Percentiles rank a stretch among this genome's conserved stretches.
Evolutionary conservation across 306 rosid genomes (phyloP).

Genomic region (Myrica gale): DNA sequence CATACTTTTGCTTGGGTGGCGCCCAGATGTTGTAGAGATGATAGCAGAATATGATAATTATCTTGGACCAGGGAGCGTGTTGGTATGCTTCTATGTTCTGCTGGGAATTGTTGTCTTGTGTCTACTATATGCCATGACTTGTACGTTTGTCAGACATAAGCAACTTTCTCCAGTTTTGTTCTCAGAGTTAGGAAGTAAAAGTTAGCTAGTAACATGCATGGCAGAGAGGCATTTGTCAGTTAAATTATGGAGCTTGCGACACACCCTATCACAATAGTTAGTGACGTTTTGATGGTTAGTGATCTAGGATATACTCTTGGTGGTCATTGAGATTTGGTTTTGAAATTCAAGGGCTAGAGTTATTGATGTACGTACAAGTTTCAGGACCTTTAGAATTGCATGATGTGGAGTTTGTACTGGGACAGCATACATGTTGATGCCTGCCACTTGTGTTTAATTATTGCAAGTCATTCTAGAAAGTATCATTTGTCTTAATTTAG

Average conservation of each 20-base stretch:
- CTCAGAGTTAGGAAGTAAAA: conserved; percentile 1
- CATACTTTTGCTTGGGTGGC: conserved; percentile 94
- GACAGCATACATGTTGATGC: too few relatives aligned
- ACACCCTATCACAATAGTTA: not conserved
- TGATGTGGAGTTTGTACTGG: too few relatives aligned
- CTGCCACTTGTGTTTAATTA: not conserved
- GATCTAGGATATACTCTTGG: not conserved
- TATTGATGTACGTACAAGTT: too few relatives aligned
- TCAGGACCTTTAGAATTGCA: too few relatives aligned
- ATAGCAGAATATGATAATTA: conserved; percentile 91
- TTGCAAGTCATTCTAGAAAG: not conserved
- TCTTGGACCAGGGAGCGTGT: conserved; percentile 92
- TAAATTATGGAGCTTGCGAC: not conserved
- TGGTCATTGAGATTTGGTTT: not conserved
- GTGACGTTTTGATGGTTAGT: not conserved
- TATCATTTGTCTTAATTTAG: not conserved
- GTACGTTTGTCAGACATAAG: not conserved
- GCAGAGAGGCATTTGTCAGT: not conserved
- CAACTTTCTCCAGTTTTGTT: not conserved
- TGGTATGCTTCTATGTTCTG: conserved; percentile 56
- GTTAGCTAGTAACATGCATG: not conserved
- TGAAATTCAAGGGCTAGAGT: too few relatives aligned
- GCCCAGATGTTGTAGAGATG: conserved; percentile 74
- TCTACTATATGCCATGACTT: conserved; percentile 2
- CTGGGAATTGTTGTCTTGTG: not conserved